A percentile compares a stretch with the other conserved stretches of the same genome.
phyloP scores from a whole-genome alignment of 345 rosid species.

The Balakata baccata region DNA sequence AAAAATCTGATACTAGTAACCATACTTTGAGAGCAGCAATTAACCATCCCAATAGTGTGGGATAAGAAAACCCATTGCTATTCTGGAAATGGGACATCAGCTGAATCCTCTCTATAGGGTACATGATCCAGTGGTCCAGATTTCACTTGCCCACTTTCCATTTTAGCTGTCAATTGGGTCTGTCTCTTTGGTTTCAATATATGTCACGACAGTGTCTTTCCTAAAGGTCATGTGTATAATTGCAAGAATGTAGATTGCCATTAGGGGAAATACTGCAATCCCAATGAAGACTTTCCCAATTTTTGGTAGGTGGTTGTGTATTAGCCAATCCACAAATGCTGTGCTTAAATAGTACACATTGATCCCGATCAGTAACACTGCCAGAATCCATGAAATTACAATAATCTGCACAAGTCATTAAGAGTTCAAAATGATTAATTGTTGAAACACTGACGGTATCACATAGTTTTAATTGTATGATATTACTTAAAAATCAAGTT shows the following conservation, averaged over 20 bases:
- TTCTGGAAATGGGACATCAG: no score
- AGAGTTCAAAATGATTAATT: not conserved
- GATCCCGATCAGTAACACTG: constrained; percentile 48
- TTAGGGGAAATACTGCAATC: constrained; percentile 45
- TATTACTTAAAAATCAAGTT: no score
- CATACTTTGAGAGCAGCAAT: no score
- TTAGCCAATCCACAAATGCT: constrained; percentile 48
- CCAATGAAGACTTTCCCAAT: constrained; percentile 46
- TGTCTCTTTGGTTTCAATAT: constrained; percentile 29
- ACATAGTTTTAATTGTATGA: no score
- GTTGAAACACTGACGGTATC: no score
- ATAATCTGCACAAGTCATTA: constrained; percentile 33
- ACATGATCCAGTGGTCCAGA: not conserved
- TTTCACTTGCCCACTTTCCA: constrained; percentile 27
- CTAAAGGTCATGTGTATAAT: constrained; percentile 47
- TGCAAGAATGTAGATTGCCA: constrained; percentile 45
- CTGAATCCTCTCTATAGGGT: constrained; percentile 40
- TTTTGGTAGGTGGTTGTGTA: constrained; percentile 38
- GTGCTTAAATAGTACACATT: constrained; percentile 61
- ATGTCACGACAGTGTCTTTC: constrained; percentile 41
- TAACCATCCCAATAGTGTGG: no score
- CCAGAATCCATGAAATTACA: constrained; percentile 56
- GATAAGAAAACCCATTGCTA: no score
- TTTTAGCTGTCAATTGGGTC: not conserved
- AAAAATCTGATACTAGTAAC: no score